Evolutionary conservation across 1,284 basidiomycete species (phyloP).

Genomic region (Pholiota adiposa): DNA sequence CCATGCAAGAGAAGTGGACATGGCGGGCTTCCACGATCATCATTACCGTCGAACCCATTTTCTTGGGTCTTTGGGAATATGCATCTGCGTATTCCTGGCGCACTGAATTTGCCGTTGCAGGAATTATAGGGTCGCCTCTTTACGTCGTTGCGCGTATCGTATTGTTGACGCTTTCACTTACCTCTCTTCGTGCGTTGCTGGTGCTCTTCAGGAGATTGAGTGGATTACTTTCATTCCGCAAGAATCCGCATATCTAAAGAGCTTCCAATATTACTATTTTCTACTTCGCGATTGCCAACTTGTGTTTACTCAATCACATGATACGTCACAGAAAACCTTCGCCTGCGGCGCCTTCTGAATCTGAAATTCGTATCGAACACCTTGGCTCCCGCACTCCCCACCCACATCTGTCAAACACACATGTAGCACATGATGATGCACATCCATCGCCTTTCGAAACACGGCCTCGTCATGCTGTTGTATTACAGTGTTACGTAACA

Average conservation of each 20-base stretch:
- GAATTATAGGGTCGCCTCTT: not conserved
- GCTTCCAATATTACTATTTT: too few species aligned
- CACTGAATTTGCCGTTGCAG: not conserved
- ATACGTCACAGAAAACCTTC: too few species aligned
- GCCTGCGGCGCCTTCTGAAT: too few species aligned
- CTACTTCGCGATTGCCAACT: too few species aligned
- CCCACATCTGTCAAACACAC: too few species aligned
- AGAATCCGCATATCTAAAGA: not conserved
- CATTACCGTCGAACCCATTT: not conserved
- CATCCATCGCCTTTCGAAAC: too few species aligned
- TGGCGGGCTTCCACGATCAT: slow-evolving; percentile 2
- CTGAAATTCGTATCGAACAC: too few species aligned
- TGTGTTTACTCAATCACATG: too few species aligned
- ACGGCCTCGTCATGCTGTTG: too few species aligned
- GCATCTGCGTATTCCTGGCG: not conserved
- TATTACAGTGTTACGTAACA: too few species aligned
- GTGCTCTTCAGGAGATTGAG: not conserved
- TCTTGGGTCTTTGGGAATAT: not conserved
- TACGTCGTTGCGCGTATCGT: not conserved
- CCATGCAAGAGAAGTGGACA: not conserved
- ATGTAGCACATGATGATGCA: too few species aligned
- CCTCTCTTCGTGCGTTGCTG: not conserved
- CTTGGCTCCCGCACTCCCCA: too few species aligned
- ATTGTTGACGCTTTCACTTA: not conserved
- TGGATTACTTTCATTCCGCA: slow-evolving; percentile 5